A percentile compares a stretch with the other conserved stretches of the same genome.
These are phyloP conservation scores for Withania somnifera DNA, from an alignment of 305 asterid genomes.

Conservation along the genomic window DNA sequence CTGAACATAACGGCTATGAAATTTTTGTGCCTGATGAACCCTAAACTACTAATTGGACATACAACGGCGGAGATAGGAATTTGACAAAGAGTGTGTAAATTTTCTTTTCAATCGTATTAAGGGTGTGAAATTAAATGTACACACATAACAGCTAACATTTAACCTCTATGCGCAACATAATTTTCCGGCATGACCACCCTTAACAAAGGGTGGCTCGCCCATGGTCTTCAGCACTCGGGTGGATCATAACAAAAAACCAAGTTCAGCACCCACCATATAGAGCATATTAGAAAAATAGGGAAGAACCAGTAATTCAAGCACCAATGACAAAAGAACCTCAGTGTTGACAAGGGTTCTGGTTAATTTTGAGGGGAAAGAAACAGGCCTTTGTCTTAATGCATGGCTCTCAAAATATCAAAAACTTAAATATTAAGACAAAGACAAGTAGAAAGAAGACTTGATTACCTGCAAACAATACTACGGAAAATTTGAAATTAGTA, in stretches of 20 bases:
- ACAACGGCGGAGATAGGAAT: no score
- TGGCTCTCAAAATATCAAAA: background rate
- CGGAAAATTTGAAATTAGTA: background rate
- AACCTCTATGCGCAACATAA: no score
- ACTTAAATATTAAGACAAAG: background rate
- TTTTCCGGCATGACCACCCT: no score
- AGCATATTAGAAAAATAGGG: background rate
- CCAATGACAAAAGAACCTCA: background rate
- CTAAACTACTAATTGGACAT: background rate
- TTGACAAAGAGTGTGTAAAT: no score
- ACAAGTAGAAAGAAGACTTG: background rate
- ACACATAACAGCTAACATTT: no score
- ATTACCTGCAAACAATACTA: background rate
- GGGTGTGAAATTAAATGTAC: no score
- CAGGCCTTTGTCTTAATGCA: background rate
- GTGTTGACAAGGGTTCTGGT: background rate
- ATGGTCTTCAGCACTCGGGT: background rate
- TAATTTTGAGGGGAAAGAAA: background rate
- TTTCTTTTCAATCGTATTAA: no score
- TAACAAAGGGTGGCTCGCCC: no score
- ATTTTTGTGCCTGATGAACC: background rate
- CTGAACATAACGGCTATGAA: background rate
- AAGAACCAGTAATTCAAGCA: background rate
- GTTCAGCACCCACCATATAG: slow-evolving; percentile 1
- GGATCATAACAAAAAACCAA: background rate